Evolutionary conservation across 2,329 filamentous ascomycete genomes (phyloP), one percentile per base, ranked within the genome.

Genomic region (Basipetospora chlamydospora): DNA sequence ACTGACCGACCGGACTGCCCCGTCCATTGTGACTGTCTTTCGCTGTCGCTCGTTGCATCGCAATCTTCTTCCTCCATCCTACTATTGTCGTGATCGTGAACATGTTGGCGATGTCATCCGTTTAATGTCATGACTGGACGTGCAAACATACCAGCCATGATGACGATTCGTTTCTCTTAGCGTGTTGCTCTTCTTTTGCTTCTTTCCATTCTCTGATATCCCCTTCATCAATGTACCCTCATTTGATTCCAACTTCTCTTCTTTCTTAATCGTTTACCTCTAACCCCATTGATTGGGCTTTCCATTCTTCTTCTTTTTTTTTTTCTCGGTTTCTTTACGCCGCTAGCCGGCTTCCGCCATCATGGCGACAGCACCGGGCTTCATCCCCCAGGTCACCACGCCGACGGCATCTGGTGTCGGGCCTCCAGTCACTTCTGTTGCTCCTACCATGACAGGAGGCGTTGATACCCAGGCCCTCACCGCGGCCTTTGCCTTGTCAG

Each of bases 401-500:
- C 28, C 36, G 36, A 22, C 38, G 40, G 21, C 34, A 10, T 23
- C 39, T 10, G 21, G 26, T 6, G 30, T 13, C 22, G 22, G 28
- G 18, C 17, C 37, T 11, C 16, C 31, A 39, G 36, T 43, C 39
- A 42, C 42, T 35, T 39, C 41, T 30, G 37, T 30, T 22, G 33
- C 38, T 38, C 25, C 41, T 39, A 42, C 44, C 42, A 70, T 72
- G 67, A 59, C 61, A 41, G 52, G 56, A 43, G 49, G 59, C 43
- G 60, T 51, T 47, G 55, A 57, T 43, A 54, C 55, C 26, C 61
- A 67, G 59, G 61, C 63, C 46, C 54, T 72, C 42, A 53, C 67
- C 50, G 65, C 66, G 42, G 64, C 67, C 43, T 72, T 73, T 49
- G 54, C 58, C 40, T 73, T 73, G 68, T 71, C 28, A 59, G 66